phyloP scores from a whole-genome alignment of 148 eudicot species.

The Limonium bicolor region DNA sequence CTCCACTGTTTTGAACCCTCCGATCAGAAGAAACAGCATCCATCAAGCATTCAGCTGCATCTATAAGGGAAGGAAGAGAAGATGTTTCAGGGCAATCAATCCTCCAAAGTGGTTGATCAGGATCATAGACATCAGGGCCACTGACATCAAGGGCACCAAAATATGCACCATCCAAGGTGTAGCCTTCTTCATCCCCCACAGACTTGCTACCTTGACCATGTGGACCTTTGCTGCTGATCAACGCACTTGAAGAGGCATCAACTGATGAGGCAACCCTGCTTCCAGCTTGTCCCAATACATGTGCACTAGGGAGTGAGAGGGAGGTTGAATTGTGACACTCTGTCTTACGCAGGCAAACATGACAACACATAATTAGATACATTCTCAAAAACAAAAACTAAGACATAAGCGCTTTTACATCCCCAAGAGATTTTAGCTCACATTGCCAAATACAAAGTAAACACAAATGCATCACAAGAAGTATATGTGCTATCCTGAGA shows the following conservation, averaged over 20 bases:
- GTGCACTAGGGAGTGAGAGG: slow-evolving; percentile 77
- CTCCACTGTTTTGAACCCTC: slow-evolving; percentile 16
- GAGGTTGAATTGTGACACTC: slow-evolving; percentile 96
- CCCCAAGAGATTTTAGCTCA: too few relatives aligned
- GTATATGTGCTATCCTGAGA: too few relatives aligned
- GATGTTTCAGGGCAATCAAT: slow-evolving; percentile 48
- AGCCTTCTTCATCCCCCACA: slow-evolving; percentile 28
- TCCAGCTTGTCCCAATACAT: slow-evolving; percentile 42
- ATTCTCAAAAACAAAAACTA: background rate
- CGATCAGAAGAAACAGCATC: slow-evolving; percentile 30
- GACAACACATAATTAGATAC: background rate
- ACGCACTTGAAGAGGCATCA: slow-evolving; percentile 28
- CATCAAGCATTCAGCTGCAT: slow-evolving; percentile 29
- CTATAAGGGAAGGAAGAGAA: slow-evolving; percentile 27
- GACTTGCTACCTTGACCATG: slow-evolving; percentile 35
- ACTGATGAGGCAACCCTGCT: slow-evolving; percentile 42
- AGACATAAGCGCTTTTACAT: too few relatives aligned
- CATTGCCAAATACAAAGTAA: too few relatives aligned
- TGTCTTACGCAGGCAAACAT: slow-evolving; percentile 33
- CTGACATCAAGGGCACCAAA: slow-evolving; percentile 19
- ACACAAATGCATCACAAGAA: too few relatives aligned
- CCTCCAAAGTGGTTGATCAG: slow-evolving; percentile 91
- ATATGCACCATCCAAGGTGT: slow-evolving; percentile 27
- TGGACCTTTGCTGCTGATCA: slow-evolving; percentile 27
- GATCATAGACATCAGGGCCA: slow-evolving; percentile 88